These are phyloP conservation scores for Dendrobium huoshanense DNA, from an alignment of 106 monocot genomes.

Conservation along the genomic window DNA sequence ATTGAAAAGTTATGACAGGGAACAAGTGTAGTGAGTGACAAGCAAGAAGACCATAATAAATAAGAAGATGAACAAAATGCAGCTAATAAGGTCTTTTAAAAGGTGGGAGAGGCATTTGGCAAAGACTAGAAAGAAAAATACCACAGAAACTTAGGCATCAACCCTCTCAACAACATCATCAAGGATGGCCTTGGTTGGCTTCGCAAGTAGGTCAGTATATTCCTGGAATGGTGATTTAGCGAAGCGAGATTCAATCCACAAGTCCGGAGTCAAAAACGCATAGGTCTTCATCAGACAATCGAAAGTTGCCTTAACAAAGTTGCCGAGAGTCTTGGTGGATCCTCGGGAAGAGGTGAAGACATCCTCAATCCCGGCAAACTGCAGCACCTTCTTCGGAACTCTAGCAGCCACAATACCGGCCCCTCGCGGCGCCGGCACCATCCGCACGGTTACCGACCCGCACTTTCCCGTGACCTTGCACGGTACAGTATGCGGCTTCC, in stretches of 20 bases:
- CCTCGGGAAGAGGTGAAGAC: conserved; percentile 69
- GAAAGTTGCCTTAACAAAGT: conserved; percentile 78
- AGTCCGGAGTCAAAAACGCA: conserved; percentile 53
- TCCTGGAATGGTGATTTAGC: conserved; percentile 51
- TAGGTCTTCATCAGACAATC: conserved; percentile 63
- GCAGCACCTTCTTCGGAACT: conserved; percentile 83
- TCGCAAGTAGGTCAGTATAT: conserved; percentile 40
- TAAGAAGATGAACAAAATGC: background rate
- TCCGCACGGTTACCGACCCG: conserved; percentile 66
- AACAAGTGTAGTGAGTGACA: too few relatives aligned
- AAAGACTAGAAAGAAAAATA: background rate
- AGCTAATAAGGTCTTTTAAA: background rate
- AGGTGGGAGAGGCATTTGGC: background rate
- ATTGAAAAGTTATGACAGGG: too few relatives aligned
- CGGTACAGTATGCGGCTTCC: conserved; percentile 69
- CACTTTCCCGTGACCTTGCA: conserved; percentile 83
- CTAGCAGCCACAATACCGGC: conserved; percentile 72
- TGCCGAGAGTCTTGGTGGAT: conserved; percentile 71
- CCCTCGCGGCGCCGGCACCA: conserved; percentile 73
- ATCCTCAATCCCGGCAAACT: conserved; percentile 72
- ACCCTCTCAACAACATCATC: conserved; percentile 18
- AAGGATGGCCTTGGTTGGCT: conserved; percentile 20
- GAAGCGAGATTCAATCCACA: conserved; percentile 54
- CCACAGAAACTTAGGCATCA: conserved; percentile 11
- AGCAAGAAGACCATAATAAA: too few relatives aligned